phyloP scores from a whole-genome alignment of 495 filamentous ascomycete genomes.

The Penicillium riverlandense region DNA sequence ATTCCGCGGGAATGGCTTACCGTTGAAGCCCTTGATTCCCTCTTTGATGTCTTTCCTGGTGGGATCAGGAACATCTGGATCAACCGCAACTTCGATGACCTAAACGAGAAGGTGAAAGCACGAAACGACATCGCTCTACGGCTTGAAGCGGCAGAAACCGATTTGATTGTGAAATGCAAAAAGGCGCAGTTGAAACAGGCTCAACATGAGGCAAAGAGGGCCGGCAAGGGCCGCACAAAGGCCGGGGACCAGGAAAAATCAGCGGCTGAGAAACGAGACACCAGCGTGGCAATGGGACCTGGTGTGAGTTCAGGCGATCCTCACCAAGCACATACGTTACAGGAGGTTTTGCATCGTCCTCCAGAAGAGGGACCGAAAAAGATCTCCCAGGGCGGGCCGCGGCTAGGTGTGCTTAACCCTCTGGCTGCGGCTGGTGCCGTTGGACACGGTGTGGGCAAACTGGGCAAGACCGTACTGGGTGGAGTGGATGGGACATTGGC shows the following conservation, averaged over 20 bases:
- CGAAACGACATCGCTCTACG: conserved; percentile 63
- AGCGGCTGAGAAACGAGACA: conserved; percentile 46
- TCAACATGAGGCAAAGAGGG: conserved; percentile 56
- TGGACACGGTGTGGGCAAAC: conserved; percentile 53
- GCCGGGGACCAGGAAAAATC: conserved; percentile 38
- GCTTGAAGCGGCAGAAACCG: conserved; percentile 79
- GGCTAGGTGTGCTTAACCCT: conserved; percentile 25
- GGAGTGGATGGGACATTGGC: conserved; percentile 43
- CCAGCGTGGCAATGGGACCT: conserved; percentile 53
- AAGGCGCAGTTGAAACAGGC: conserved; percentile 64
- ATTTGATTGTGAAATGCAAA: conserved; percentile 70
- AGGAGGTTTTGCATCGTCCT: conserved; percentile 47
- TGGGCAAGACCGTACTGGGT: conserved; percentile 49
- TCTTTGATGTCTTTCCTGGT: conserved; percentile 97
- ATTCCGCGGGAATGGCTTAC: conserved; percentile 88
- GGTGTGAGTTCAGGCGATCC: conserved; percentile 82
- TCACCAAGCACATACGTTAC: conserved; percentile 68
- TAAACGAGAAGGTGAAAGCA: conserved; percentile 77
- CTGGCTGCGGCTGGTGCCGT: conserved; percentile 43
- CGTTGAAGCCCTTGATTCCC: conserved; percentile 64
- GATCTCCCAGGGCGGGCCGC: conserved; percentile 18
- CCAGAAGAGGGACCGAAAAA: conserved; percentile 14
- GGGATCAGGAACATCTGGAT: conserved; percentile 96
- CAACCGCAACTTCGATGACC: conserved; percentile 82
- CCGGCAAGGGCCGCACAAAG: conserved; percentile 45